phyloP scores from a whole-genome alignment of 2,329 filamentous ascomycete species.

The Calonectria crousiana region DNA sequence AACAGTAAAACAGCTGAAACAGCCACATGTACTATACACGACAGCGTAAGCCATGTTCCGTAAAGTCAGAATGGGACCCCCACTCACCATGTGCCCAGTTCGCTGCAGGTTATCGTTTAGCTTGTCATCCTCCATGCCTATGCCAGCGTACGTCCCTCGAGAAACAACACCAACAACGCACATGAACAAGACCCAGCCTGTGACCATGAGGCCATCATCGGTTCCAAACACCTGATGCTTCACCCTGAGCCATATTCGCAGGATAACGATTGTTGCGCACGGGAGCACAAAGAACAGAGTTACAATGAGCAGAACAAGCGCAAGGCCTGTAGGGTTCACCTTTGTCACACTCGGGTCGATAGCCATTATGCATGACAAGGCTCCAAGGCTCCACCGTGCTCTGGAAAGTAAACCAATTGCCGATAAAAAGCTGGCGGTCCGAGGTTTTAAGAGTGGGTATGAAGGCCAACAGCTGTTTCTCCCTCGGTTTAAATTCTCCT shows the following conservation, averaged over 20 bases:
- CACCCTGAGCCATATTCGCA: slow-evolving; percentile 10
- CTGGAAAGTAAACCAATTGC: neutral
- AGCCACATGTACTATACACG: neutral
- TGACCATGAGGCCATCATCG: slow-evolving; percentile 21
- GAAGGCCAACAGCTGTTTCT: neutral
- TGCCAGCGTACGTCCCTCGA: neutral
- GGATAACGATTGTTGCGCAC: neutral
- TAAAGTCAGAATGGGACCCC: neutral
- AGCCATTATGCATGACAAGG: slow-evolving; percentile 1
- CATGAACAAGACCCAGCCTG: slow-evolving; percentile 7
- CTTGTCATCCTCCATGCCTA: neutral
- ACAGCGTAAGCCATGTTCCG: neutral
- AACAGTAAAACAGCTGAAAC: neutral
- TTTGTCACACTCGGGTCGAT: neutral
- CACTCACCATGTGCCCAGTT: neutral
- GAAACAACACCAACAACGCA: neutral
- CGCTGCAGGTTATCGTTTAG: neutral
- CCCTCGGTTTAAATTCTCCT: neutral
- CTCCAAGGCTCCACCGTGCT: neutral
- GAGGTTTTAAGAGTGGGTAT: neutral
- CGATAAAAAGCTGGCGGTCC: neutral
- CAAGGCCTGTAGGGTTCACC: slow-evolving; percentile 16
- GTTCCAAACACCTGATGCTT: slow-evolving; percentile 3
- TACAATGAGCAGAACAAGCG: neutral
- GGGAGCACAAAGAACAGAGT: slow-evolving; percentile 5